Percentiles rank a stretch among this genome's conserved stretches.
phyloP scores from a whole-genome alignment of 352 stramenopile genomes.

The Pythium apleroticum region DNA sequence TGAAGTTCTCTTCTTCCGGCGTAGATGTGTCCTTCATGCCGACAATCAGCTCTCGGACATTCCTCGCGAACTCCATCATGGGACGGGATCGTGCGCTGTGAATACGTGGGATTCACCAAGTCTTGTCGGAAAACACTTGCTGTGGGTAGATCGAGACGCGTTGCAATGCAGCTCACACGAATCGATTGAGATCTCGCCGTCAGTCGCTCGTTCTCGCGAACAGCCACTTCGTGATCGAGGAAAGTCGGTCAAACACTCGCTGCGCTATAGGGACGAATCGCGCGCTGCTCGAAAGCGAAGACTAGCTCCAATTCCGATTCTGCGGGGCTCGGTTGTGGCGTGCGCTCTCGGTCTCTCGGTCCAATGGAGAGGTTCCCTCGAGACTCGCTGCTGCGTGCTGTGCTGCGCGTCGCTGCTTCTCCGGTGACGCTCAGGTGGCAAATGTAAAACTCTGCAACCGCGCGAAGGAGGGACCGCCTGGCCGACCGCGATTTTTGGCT shows the following conservation, averaged over 20 bases:
- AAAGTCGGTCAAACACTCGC: not conserved
- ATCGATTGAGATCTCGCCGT: conserved; percentile 1
- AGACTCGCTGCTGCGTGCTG: conserved; percentile 4
- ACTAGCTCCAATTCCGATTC: not conserved
- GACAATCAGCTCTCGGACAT: conserved; percentile 79
- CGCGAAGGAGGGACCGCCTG: conserved; percentile 13
- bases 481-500: conserved; percentile 7
- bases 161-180: not conserved
- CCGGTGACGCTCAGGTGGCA: conserved; percentile 26
- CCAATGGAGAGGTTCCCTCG: not conserved
- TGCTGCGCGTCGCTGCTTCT: conserved; percentile 22
- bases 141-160: not conserved
- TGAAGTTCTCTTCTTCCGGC: conserved; percentile 66
- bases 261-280: not conserved
- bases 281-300: not conserved
- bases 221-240: conserved; percentile 2
- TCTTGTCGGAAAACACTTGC: too few species aligned
- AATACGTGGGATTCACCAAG: too few species aligned
- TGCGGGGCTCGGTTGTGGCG: not conserved
- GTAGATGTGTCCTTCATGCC: conserved; percentile 74
- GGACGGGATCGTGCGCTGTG: not conserved
- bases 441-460: conserved; percentile 31
- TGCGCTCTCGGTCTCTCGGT: not conserved
- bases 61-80: conserved; percentile 80
- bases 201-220: not conserved